phyloP scores from a whole-genome alignment of 768 basidiomycete genomes.

The Leccinum subtestaceum region DNA sequence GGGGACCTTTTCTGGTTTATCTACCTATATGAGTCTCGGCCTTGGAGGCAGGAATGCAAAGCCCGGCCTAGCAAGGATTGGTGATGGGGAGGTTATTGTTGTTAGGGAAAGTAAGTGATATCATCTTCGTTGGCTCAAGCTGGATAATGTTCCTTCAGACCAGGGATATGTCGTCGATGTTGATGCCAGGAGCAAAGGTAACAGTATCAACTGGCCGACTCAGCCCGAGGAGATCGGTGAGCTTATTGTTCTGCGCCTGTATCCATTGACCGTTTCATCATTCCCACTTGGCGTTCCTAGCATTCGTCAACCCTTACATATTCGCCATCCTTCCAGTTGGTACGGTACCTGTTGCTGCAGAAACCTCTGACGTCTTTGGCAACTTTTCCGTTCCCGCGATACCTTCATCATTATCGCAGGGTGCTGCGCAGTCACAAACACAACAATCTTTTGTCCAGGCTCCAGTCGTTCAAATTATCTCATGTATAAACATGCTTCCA shows the following conservation, averaged over 20 bases:
- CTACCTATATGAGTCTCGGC: conserved; percentile 84
- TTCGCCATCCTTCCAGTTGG: conserved; percentile 73
- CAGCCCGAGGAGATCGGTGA: conserved; percentile 79
- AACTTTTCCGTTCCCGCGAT: conserved; percentile 7
- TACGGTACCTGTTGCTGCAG: conserved; percentile 40
- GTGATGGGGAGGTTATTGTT: conserved; percentile 64
- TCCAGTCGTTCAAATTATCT: conserved; percentile 66
- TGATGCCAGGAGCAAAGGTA: conserved; percentile 52
- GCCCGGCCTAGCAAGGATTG: conserved; percentile 54
- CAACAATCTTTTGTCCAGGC: conserved; percentile 45
- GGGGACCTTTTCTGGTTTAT: conserved; percentile 71
- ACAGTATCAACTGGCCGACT: conserved; percentile 68
- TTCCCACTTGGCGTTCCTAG: conserved; percentile 50
- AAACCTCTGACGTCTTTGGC: conserved; percentile 21
- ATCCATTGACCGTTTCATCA: conserved; percentile 60
- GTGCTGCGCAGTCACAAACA: conserved; percentile 23
- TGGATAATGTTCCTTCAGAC: conserved; percentile 39
- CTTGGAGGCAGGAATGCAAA: conserved; percentile 66
- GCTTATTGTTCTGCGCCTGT: conserved; percentile 15
- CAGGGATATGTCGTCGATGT: conserved; percentile 63
- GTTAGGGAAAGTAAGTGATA: conserved; percentile 73
- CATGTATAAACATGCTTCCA: conserved; percentile 60
- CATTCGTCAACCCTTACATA: conserved; percentile 74
- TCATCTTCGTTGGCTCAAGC: background rate
- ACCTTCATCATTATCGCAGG: conserved; percentile 14